These are phyloP conservation scores for Carpinus viminea DNA, from an alignment of 306 rosid genomes.

Conservation along the genomic window DNA sequence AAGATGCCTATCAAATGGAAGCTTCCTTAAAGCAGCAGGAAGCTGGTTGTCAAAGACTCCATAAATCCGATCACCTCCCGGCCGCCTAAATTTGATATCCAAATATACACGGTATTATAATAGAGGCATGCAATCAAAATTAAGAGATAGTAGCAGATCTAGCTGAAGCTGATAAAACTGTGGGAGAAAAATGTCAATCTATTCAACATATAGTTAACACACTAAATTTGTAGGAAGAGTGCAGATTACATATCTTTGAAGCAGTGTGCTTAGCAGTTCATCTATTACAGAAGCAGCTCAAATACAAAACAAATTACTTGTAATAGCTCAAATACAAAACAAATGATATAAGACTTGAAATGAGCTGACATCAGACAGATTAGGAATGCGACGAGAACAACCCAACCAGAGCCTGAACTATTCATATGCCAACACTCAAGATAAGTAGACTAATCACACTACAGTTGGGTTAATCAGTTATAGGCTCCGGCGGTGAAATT, in stretches of 20 bases:
- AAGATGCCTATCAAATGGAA: constrained; percentile 97
- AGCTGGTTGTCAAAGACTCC: constrained; percentile 97
- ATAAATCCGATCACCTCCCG: constrained; percentile 97
- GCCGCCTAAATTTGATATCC: constrained; percentile 50
- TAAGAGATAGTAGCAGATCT: background rate
- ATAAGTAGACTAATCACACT: background rate
- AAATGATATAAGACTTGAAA: background rate
- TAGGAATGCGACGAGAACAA: background rate
- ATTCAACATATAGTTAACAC: background rate
- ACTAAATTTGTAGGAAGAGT: background rate
- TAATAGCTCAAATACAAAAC: background rate
- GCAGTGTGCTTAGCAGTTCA: background rate
- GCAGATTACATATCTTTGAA: background rate
- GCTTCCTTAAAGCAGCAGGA: constrained; percentile 96
- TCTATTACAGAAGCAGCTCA: constrained; percentile 7
- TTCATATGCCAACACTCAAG: background rate
- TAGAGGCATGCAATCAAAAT: background rate
- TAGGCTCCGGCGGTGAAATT: background rate
- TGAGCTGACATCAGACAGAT: background rate
- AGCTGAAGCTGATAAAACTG: background rate
- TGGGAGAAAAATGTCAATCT: background rate
- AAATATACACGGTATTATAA: background rate
- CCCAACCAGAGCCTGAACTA: background rate
- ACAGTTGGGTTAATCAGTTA: background rate
- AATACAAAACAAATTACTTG: constrained; percentile 1